A percentile compares a stretch with the other conserved stretches of the same genome.
These are phyloP conservation scores for Marasmius sp. DNA, from an alignment of 1,284 basidiomycete genomes.

Conservation along the genomic window DNA sequence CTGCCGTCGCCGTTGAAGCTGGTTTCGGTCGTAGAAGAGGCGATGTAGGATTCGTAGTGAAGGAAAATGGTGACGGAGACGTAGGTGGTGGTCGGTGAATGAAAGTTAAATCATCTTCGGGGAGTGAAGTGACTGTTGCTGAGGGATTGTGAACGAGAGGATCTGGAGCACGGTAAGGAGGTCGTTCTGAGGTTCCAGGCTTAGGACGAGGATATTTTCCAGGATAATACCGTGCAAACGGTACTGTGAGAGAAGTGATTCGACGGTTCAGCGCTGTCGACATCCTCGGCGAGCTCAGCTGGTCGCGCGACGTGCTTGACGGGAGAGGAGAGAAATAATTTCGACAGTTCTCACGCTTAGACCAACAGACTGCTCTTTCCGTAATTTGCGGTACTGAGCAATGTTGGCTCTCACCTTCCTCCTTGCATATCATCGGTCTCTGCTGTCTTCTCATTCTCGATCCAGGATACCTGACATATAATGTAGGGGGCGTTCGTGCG, in stretches of 20 bases:
- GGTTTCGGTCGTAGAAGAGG: constrained; percentile 54
- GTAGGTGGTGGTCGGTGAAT: constrained; percentile 78
- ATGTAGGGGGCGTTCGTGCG: no score
- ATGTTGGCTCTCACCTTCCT: no score
- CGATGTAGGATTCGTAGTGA: constrained; percentile 64
- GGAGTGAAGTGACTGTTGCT: constrained; percentile 54
- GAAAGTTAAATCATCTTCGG: constrained; percentile 63
- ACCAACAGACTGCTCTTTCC: no score
- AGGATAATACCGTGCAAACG: constrained; percentile 29
- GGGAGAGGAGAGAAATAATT: no score
- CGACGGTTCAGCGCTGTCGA: constrained; percentile 23
- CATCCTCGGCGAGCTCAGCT: background rate
- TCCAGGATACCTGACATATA: no score
- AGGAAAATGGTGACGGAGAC: constrained; percentile 66
- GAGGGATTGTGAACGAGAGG: constrained; percentile 60
- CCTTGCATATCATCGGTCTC: no score
- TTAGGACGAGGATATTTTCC: constrained; percentile 36
- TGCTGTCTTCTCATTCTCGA: no score
- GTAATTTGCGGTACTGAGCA: no score
- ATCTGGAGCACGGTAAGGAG: constrained; percentile 63
- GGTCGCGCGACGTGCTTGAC: no score
- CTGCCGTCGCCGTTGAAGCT: constrained; percentile 22
- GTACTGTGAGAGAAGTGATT: constrained; percentile 16
- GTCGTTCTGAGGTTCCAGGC: constrained; percentile 50
- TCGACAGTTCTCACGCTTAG: no score